Base-by-base conservation (phyloP, 352 stramenopile species). In the Blastocystis sp. region DNA sequence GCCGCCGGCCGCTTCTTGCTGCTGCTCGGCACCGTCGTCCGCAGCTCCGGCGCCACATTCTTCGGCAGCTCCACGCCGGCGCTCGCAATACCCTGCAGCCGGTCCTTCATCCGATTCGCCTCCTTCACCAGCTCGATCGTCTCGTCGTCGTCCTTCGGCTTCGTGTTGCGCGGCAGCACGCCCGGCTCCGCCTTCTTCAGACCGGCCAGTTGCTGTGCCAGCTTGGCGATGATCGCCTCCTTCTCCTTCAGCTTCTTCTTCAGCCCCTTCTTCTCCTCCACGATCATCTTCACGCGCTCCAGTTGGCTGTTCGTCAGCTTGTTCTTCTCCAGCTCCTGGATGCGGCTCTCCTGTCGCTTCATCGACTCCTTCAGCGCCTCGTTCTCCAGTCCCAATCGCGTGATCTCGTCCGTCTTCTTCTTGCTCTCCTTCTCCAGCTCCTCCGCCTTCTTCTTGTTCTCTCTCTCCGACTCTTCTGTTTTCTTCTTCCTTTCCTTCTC, bases 301-400 rank as follows among this genome's bases (percentile, higher is more conserved):
- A 84, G n/a, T 42, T 84, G 74, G 4, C 52, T 59, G 17, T 43
- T 62, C 42, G 74, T 84, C 42, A 84, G 74, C 28, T 84, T 84
- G 38, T 84, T 84, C 60, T 84, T 84, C 74, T 84, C 74, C 54
- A 84, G 57, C 54, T 84, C 74, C 34, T 84, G 65, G 28, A 84
- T 43, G 0, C 74, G 74, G 14, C 6, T 34, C 2, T 68, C 61
- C 74, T 84, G 74, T 42, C 69, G 68, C 21, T 68, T 28, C 38
- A 84, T 2, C 61, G 57, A 43, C 28, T 84, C 74, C 74, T 84
- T 62, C 54, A 84, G 57, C 24, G 60, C 28, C 24, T 52, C 60
- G 17, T 68, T 62, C 34, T 84, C 74, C 57, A 68, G 6, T 14
- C 45, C n/a, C 48, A 84, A 17, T 19, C 74, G 54, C n/a, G 43